Evolutionary conservation across 2,329 filamentous ascomycete genomes (phyloP).

Genomic region (Ophiostoma pallidulum): DNA sequence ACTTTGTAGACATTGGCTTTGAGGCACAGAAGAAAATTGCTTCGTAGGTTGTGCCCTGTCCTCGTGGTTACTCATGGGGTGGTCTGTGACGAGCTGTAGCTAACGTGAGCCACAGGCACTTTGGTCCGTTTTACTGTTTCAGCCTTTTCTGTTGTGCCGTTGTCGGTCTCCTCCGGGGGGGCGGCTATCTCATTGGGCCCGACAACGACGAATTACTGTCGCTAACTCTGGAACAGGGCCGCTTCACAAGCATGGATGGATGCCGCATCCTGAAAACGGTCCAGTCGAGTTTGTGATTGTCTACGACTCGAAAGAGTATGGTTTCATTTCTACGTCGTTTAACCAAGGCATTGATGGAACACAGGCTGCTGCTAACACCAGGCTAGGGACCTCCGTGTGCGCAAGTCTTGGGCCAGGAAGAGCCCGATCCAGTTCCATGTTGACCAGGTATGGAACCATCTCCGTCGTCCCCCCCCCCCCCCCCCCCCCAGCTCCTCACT

Average conservation of each 20-base stretch:
- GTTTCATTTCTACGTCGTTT: background rate
- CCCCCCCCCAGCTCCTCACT: no score
- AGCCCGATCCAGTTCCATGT: constrained; percentile 21
- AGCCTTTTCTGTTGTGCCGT: background rate
- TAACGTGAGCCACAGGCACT: background rate
- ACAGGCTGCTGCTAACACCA: background rate
- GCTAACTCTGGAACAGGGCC: constrained; percentile 10
- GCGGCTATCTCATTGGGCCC: no score
- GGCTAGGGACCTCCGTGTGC: constrained; percentile 16
- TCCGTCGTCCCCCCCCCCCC: no score
- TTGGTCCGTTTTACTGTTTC: no score
- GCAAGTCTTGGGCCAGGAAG: constrained; percentile 19
- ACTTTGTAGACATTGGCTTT: constrained; percentile 16
- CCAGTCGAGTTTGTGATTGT: constrained; percentile 20
- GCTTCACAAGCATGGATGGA: constrained; percentile 20
- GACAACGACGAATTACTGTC: background rate
- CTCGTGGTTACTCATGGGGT: background rate
- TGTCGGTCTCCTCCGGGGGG: no score
- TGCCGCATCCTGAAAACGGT: constrained; percentile 18
- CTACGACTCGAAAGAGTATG: constrained; percentile 17
- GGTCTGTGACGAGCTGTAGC: background rate
- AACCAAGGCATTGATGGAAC: background rate
- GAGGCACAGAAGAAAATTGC: constrained; percentile 17
- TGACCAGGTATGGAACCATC: constrained; percentile 12
- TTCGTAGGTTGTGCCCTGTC: constrained; percentile 11